Evolutionary conservation across 164 flowering plant species (phyloP).

Genomic region (Saururus chinensis): DNA sequence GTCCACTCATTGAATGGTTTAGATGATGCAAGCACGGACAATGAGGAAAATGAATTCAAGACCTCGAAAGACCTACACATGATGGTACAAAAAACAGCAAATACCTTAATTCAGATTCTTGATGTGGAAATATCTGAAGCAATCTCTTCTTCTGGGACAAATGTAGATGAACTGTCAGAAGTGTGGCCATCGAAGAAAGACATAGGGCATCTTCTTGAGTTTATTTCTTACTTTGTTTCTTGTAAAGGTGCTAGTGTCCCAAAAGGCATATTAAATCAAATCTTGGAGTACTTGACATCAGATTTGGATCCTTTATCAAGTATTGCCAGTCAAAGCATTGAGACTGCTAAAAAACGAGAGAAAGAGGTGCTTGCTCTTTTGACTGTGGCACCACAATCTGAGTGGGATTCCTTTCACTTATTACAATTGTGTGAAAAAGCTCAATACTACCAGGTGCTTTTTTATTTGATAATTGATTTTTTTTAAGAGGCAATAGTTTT

Average conservation of each 20-base stretch:
- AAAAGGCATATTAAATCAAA: slow-evolving; percentile 38
- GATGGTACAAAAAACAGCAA: slow-evolving; percentile 47
- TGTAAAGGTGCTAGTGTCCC: slow-evolving; percentile 44
- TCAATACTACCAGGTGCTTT: slow-evolving; percentile 59
- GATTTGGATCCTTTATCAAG: slow-evolving; percentile 19
- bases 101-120: slow-evolving; percentile 53
- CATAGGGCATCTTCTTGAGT: slow-evolving; percentile 53
- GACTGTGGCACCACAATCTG: slow-evolving; percentile 50
- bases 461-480: too few species aligned
- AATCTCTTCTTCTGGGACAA: slow-evolving; percentile 18
- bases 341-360: slow-evolving; percentile 42
- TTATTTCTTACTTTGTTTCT: slow-evolving; percentile 63
- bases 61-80: slow-evolving; percentile 18
- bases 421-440: slow-evolving; percentile 67
- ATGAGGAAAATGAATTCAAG: slow-evolving; percentile 13
- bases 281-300: slow-evolving; percentile 62
- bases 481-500: not conserved
- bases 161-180: slow-evolving; percentile 22
- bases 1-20: slow-evolving; percentile 18
- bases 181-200: slow-evolving; percentile 80
- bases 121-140: slow-evolving; percentile 24
- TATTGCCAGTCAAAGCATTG: slow-evolving; percentile 14
- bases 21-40: slow-evolving; percentile 17
- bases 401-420: slow-evolving; percentile 60
- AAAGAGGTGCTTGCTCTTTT: slow-evolving; percentile 72